Evolutionary conservation across 805 yeast genomes (phyloP), one percentile per base, ranked within the genome.

Genomic region (Ogataea neopini): DNA sequence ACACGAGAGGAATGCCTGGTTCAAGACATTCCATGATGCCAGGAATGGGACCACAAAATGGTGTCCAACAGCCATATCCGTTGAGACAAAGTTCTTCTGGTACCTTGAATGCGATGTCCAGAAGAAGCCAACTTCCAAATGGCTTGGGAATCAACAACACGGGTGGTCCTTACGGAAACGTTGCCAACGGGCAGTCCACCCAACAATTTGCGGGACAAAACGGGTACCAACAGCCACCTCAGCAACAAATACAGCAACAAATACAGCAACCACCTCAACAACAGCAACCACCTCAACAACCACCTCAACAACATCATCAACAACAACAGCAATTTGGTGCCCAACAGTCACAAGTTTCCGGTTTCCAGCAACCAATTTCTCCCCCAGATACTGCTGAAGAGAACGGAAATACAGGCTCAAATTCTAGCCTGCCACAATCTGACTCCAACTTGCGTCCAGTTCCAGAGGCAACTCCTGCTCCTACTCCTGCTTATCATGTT

Each of bases 401-500:
- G 33, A 39, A 25, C 15, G 42, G 34, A 28, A 29, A 39, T 14
- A 37, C 47, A 19, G 51, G 40, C 4, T 48, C 52, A 11, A 43
- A 42, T 35, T 45, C 50, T 23, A 52, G 54, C 32, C 26, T 50
- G 17, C 47, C 45, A 15, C 40, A 30, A 36, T 46, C 38, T 25
- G 48, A 43, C 53, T 61, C 25, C 59, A 49, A 49, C 20, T 18
- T 49, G 40, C 26, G 30, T 34, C 47, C 52, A 6, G 52, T 63
- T 33, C 68, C 67, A 11, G 68, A 58, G 38, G 59, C 68, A 13
- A 60, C 67, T 0, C 64, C 68, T 6, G 59, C 68, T 11, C 65
- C 68, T n/a, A 62, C 63, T 7, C 62, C 67, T 19, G 85, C 83
- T 47, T 84, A 84, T 54, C 76, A 79, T 68, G 80, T 85, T 64